Percentiles rank a stretch among this genome's conserved stretches.
Conservation (phyloP, 148 eudicot species). For the Camellia japonica region DNA sequence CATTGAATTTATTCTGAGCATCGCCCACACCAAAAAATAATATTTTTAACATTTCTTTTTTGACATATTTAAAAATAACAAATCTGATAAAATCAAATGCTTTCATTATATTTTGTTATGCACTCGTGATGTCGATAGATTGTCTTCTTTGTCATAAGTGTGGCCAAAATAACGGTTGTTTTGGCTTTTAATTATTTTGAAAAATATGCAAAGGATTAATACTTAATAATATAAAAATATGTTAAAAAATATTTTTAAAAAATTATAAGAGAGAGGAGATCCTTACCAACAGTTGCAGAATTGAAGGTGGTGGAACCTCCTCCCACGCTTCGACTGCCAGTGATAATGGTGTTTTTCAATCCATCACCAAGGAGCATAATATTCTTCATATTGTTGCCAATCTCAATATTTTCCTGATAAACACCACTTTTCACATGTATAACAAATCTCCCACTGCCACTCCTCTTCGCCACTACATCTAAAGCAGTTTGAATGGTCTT, state of each 20-base stretch:
- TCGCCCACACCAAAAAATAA: no score
- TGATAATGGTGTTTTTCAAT: slow-evolving; percentile 35
- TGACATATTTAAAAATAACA: no score
- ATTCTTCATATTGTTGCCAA: slow-evolving; percentile 23
- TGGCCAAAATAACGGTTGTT: no score
- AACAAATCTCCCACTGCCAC: slow-evolving; percentile 30
- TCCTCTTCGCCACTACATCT: slow-evolving; percentile 16
- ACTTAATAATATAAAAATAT: no score
- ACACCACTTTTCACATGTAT: slow-evolving; percentile 40
- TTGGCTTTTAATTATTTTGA: no score
- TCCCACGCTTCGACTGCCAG: slow-evolving; percentile 31
- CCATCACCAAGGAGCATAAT: slow-evolving; percentile 54
- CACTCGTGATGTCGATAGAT: no score
- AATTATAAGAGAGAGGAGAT: background rate
- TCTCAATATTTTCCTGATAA: slow-evolving; percentile 33
- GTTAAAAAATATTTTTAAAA: background rate
- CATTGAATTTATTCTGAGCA: no score
- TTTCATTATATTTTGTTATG: no score
- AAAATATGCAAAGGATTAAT: no score
- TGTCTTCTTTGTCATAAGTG: no score
- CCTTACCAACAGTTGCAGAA: slow-evolving; percentile 48
- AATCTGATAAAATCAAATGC: slow-evolving; percentile 12
- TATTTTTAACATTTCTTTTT: no score
- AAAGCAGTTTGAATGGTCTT: slow-evolving; percentile 33
- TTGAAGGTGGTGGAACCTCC: slow-evolving; percentile 30